Conservation (phyloP, 495 filamentous ascomycete genomes). For the Pyrenula aspistea region DNA sequence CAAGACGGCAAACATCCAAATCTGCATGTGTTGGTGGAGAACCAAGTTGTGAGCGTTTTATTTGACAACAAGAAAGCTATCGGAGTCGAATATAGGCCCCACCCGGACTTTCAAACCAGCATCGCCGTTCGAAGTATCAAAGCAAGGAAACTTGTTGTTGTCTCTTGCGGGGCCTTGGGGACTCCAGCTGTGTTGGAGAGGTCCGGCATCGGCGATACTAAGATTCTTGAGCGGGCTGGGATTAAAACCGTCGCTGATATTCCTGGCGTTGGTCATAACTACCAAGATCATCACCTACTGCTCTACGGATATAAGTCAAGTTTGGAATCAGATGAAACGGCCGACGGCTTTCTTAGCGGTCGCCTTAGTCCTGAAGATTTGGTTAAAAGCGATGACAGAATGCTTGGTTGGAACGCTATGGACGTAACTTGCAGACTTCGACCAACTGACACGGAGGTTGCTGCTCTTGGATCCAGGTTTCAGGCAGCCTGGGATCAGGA, state of each 20-base stretch:
- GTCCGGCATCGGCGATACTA: constrained; percentile 14
- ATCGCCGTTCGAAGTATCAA: constrained; percentile 2
- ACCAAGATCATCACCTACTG: constrained; percentile 35
- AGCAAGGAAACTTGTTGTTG: constrained; percentile 16
- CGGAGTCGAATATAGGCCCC: constrained; percentile 28
- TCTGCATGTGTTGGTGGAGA: constrained; percentile 38
- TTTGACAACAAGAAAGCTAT: constrained; percentile 32
- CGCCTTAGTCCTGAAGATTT: constrained; percentile 15
- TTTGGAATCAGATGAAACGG: constrained; percentile 19
- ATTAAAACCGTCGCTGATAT: constrained; percentile 16
- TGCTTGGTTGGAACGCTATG: constrained; percentile 31
- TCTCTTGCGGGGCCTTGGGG: constrained; percentile 15
- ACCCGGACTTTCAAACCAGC: constrained; percentile 6
- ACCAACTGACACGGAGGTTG: constrained; percentile 25
- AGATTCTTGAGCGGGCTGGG: constrained; percentile 13
- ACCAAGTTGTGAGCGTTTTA: constrained; percentile 36
- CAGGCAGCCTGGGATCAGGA: constrained; percentile 29
- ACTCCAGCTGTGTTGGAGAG: constrained; percentile 19
- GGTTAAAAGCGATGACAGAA: constrained; percentile 12
- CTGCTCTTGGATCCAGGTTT: constrained; percentile 26
- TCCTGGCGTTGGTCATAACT: constrained; percentile 36
- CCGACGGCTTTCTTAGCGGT: constrained; percentile 22
- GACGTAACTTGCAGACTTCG: constrained; percentile 33
- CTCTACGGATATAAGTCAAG: constrained; percentile 17
- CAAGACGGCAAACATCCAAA: constrained; percentile 31